Evolutionary conservation across 148 eudicot species (phyloP).

Genomic region (Camellia japonica): DNA sequence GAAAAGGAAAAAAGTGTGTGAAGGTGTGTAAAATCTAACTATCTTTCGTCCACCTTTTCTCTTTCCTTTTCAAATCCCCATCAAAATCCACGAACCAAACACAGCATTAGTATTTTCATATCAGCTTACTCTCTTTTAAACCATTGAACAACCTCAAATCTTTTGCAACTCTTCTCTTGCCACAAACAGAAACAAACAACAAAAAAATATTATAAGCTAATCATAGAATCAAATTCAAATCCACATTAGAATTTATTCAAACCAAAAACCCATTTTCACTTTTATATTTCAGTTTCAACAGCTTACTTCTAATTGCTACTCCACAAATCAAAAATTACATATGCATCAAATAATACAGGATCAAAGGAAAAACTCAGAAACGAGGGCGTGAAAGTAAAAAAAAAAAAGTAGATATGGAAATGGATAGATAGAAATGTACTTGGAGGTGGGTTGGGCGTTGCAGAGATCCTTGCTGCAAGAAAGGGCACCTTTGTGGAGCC

Average conservation of each 20-base stretch:
- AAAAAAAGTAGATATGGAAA: not conserved
- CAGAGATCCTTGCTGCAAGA: slow-evolving; percentile 93
- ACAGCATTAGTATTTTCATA: too few relatives aligned
- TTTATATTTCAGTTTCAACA: not conserved
- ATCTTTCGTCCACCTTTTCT: too few relatives aligned
- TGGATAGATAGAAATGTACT: slow-evolving; percentile 26
- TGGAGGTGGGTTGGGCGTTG: slow-evolving; percentile 78
- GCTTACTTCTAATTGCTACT: not conserved
- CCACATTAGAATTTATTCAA: not conserved
- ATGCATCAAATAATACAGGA: not conserved
- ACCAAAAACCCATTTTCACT: not conserved
- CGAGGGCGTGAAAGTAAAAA: not conserved
- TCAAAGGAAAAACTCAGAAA: not conserved
- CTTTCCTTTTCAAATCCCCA: too few relatives aligned
- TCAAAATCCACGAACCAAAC: too few relatives aligned
- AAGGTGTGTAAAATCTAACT: too few relatives aligned
- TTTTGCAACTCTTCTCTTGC: not conserved
- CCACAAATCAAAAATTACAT: not conserved
- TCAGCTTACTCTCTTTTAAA: not conserved
- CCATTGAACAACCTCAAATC: not conserved
- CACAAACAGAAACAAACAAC: not conserved
- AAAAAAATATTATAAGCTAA: not conserved
- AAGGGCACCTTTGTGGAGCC: slow-evolving; percentile 98
- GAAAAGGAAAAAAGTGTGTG: too few relatives aligned
- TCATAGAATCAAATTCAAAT: not conserved